Evolutionary conservation across 1,284 basidiomycete genomes (phyloP).

Genomic region (Grifola frondosa): DNA sequence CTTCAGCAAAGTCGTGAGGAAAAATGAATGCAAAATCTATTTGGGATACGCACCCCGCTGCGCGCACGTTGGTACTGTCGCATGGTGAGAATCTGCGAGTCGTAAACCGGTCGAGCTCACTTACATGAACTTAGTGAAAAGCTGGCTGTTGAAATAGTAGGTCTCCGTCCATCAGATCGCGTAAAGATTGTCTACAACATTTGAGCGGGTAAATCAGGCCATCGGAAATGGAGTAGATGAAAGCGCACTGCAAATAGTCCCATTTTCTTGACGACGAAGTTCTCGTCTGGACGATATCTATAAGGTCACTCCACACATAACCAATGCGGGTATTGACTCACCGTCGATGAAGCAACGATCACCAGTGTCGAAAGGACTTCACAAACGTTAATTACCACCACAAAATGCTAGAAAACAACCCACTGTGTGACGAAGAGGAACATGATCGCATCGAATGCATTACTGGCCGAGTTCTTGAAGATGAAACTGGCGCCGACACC

Average conservation of each 20-base stretch:
- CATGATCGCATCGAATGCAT: conserved; percentile 75
- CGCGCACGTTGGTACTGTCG: conserved; percentile 67
- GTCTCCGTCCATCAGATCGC: conserved; percentile 70
- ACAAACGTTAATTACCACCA: conserved; percentile 11
- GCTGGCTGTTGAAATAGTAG: conserved; percentile 76
- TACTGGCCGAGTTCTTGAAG: conserved; percentile 70
- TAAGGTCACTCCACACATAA: neutral
- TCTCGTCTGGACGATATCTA: conserved; percentile 45
- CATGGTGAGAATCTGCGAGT: conserved; percentile 3
- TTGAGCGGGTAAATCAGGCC: neutral
- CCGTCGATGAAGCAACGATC: conserved; percentile 72
- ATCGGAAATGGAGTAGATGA: conserved; percentile 17
- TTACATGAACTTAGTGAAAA: conserved; percentile 73
- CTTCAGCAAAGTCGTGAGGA: conserved; percentile 29
- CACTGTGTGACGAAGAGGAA: conserved; percentile 80
- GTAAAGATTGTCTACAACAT: conserved; percentile 57
- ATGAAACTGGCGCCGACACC: conserved; percentile 72
- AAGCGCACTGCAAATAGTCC: conserved; percentile 72
- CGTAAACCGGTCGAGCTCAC: conserved; percentile 21
- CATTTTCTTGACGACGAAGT: conserved; percentile 75
- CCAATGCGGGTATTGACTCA: conserved; percentile 34
- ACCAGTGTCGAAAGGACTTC: conserved; percentile 74
- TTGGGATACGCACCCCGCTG: conserved; percentile 47
- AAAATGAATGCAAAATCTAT: neutral
- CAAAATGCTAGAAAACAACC: conserved; percentile 25